Evolutionary conservation across 192 early-diverging fungal genomes (phyloP).

Genomic region (Coemansia sp.): DNA sequence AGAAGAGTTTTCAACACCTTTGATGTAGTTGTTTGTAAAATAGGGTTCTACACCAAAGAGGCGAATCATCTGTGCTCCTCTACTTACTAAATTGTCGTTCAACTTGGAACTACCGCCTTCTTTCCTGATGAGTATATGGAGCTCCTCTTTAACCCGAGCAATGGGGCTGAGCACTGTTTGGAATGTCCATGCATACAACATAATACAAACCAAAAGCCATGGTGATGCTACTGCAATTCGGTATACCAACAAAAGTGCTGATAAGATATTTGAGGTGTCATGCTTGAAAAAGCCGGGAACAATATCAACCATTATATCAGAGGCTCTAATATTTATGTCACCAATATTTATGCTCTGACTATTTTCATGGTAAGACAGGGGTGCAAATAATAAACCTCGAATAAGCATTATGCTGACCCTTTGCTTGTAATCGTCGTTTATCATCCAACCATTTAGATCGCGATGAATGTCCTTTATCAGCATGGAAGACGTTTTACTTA

Average conservation of each 20-base stretch:
- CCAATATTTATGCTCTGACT: not conserved
- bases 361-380: not conserved
- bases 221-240: not conserved
- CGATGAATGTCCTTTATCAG: not conserved
- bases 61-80: not conserved
- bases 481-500: not conserved
- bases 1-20: not conserved
- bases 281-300: too few relatives aligned
- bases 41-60: not conserved
- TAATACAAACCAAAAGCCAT: not conserved
- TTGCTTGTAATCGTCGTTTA: not conserved
- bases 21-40: not conserved
- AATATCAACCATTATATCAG: not conserved
- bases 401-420: not conserved
- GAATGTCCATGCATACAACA: not conserved
- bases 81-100: too few relatives aligned
- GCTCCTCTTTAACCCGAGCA: too few relatives aligned
- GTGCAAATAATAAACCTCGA: not conserved
- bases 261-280: not conserved
- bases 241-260: not conserved
- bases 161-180: too few relatives aligned
- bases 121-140: not conserved
- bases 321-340: not conserved
- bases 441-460: not conserved
- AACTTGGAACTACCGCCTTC: not conserved